Evolutionary conservation across 768 basidiomycete species (phyloP), one percentile per base, ranked within the genome.

Genomic region (Arthromyces matolae): DNA sequence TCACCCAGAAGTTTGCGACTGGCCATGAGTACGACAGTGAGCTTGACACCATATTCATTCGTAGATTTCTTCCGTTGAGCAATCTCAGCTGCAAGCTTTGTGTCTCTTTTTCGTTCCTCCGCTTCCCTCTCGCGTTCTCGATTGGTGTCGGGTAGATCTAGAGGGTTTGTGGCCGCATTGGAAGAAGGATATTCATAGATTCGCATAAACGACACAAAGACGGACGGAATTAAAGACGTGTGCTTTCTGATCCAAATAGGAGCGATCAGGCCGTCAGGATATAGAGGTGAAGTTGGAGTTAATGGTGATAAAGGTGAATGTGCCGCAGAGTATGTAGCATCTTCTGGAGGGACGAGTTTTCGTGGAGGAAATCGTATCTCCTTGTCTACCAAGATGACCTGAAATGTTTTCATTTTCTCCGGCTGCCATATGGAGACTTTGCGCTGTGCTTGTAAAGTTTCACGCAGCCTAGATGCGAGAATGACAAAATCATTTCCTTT

Each of bases 201-300:
- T 46, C 89, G 81, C 46, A 89, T 69, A 64, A 97, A 96, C 51
- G 96, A 74, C 8, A 98, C 89, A 64, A 97, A 95, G 0, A 97
- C 94, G 19, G 90, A 86, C 0, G 96, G 96, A 0, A 97, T 69
- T 25, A 96, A 82, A 1, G 89, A 82, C 0, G 89, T 89, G 60
- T 99, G 96, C 66, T 98, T 99, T 35, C 93, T 79, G 27, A 98
- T 83, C 96, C 96, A 99, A 62, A 98, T 92, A 1, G 96, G 96
- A 3, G 96, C 93, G 44, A 99, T 92, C 45, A 99, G 69, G 0
- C 96, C 96, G 61, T 99, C 96, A 0, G 96, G 96, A 64, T 92
- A 80, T 8, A 96, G 71, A 0, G 96, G 95, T 0, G 93, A 96
- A 1, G 86, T 76, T 0, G 86, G 85, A 0, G 89, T 89, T 32